Evolutionary conservation across 1,284 basidiomycete genomes (phyloP), one percentile per base, ranked within the genome.

Genomic region (Peniophora sp.): DNA sequence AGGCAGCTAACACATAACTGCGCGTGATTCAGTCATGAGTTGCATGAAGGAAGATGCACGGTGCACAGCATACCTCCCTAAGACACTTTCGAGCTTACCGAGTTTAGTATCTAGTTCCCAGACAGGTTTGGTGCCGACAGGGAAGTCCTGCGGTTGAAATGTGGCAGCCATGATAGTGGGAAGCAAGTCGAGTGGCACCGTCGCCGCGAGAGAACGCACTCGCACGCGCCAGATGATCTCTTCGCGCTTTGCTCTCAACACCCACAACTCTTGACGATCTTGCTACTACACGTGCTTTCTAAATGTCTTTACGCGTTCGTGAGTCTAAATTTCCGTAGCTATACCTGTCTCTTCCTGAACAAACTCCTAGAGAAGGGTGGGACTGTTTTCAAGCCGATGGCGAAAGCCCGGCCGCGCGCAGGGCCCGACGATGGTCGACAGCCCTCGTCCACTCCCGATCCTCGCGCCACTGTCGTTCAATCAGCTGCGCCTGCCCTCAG

Each of bases 281-380:
- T 32, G 27, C 27, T 12, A 6, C 6, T 32, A 5, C 12, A 32
- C 45, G 47, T 32, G 22, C 32, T 22, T 46, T n/a, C 35, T 45
- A 50, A 36, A 88, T 88, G 86, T 84, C 81, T 41, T 84, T 79
- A 55, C 79, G 86, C 63, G 85, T 88, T 64, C 85, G 86, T 88
- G 62, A 76, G 85, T 78, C 18, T 68, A 39, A 15, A n/a, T 24
- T 14, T 45, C 22, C 48, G 3, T 3, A 20, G 48, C 3, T 17
- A 8, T n/a, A n/a, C 37, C 37, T 6, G n/a, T 6, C 18, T 5
- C 6, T 41, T 41, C 34, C 18, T 20, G 15, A 20, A 41, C n/a
- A 41, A 41, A 5, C 15, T 24, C 47, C 22, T 58, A 88, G 86
- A 88, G 61, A 88, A 88, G 63, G 86, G 86, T 17, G 71, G 74